Evolutionary conservation across 257 asterid genomes (phyloP), one percentile per base, ranked within the genome.

Genomic region (Jasminum sambac): DNA sequence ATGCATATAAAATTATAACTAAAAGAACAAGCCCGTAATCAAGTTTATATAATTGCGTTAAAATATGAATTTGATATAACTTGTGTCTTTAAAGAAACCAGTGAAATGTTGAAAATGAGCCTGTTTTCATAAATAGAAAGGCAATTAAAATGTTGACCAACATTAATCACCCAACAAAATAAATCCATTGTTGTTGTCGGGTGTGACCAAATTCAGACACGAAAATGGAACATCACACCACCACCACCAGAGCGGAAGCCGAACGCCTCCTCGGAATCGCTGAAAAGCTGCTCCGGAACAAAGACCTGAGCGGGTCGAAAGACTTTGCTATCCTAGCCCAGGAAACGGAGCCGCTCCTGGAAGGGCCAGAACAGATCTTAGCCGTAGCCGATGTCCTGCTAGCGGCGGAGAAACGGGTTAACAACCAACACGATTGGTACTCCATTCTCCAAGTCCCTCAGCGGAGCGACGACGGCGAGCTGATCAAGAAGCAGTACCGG

Each of bases 351-450:
- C 98, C 98, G 2, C 80, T 92, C 0, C 79, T 92, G 40, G 98
- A 92, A 14, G 98, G 98, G 52, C 81, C 96, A 67, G 98, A 92
- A 8, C 98, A 92, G 92, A 88, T 92, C 95, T 71, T 90, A 30
- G 96, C 97, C 63, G 89, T 90, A 0, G 88, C 91, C 41, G 95
- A 92, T 59, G 98, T 92, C 58, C 89, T 85, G 19, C 67, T 83
- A 21, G 91, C 96, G 63, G 72, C 93, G 26, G 84, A 85, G 6
- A 85, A 79, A 68, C 82, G 84, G 25, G 73, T 87, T 60, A 77
- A 77, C 82, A 89, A 84, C 44, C 89, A 90, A 46, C 86, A 83
- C 23, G 96, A 92, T 11, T 92, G 96, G 95, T 92, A 92, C 76
- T 41, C 96, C 1, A 63, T 92, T 64, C 95, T 92, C 70, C 95